Evolutionary conservation across 2,329 filamentous ascomycete species (phyloP), one percentile per base, ranked within the genome.

Genomic region (Paramyrothecium roridum): DNA sequence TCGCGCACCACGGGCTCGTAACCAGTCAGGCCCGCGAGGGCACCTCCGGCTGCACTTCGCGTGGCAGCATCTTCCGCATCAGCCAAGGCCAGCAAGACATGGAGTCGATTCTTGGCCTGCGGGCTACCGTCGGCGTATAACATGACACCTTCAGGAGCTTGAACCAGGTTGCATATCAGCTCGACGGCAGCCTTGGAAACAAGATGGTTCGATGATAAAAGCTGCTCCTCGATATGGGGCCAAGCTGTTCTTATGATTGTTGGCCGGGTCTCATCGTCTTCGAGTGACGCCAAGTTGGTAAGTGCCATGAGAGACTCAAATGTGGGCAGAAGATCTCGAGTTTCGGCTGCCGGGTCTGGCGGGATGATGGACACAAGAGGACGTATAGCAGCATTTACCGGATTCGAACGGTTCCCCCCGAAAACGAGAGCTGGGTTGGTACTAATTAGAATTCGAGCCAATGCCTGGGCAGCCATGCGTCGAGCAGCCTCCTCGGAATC

Each of bases 221-320:
- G 77, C 19, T 93, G 82, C 61, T 97, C 91, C 70, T 98, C 95
- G 47, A 96, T 81, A 20, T 85, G 84, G 1, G 85, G 70, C 84
- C 91, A 96, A 1, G 88, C 85, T 3, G 82, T 77, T 11, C 89
- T 85, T 37, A 96, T 85, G 51, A 96, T 93, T 17, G 81, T 78
- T 37, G 82, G 78, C 48, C 87, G 82, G 7, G 83, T 80, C 7
- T 85, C 82, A 34, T 85, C 79, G 57, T 88, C 82, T 53, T 93
- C 88, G 13, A 87, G 83, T 0, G 91, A 96, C 0, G 93, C 95
- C 8, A 99, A 83, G 64, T 99, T 99, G 0, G 95, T 98, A 37
- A 99, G 82, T 0, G 95, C 93, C 70, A 98, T 88, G 10, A 99
- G 81, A 1, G 89, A 82, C 72, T 99, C 95, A 63, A 98, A 99